Conservation (phyloP, 176 grass and related monocot species). For the Olyra latifolia region DNA sequence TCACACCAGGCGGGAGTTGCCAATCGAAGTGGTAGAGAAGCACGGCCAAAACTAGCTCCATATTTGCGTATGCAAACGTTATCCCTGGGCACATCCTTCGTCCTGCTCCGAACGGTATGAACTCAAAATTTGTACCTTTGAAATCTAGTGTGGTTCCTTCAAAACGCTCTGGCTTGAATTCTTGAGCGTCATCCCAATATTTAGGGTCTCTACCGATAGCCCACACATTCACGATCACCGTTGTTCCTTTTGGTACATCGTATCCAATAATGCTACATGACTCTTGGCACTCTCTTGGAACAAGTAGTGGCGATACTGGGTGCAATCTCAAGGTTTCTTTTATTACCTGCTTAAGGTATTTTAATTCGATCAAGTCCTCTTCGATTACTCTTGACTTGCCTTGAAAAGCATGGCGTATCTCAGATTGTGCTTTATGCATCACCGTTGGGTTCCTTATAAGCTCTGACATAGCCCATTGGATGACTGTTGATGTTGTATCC, state of each 20-base stretch:
- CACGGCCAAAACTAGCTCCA: neutral
- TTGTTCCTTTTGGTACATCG: constrained; percentile 16
- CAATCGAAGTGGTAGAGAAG: constrained; percentile 30
- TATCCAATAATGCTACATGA: constrained; percentile 32
- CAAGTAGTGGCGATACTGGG: neutral
- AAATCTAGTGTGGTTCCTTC: neutral
- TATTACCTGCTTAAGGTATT: constrained; percentile 36
- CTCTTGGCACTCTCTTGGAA: constrained; percentile 12
- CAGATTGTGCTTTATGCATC: constrained; percentile 33
- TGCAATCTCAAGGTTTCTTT: constrained; percentile 45
- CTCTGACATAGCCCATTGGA: constrained; percentile 44
- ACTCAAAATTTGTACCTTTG: constrained; percentile 38
- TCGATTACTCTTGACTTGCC: neutral
- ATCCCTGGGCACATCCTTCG: constrained; percentile 33
- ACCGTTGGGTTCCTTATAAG: constrained; percentile 21
- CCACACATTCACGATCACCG: constrained; percentile 43
- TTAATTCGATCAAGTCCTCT: neutral
- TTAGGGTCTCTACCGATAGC: constrained; percentile 28
- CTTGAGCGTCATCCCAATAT: constrained; percentile 3
- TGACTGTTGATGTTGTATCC: neutral
- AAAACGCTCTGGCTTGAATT: constrained; percentile 22
- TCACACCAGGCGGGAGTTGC: neutral
- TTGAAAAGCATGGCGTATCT: constrained; percentile 1
- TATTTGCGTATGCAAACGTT: neutral
- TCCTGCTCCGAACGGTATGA: constrained; percentile 24